Evolutionary conservation across 331 rosid genomes (phyloP), one percentile per base, ranked within the genome.

Genomic region (Saraca asoca): DNA sequence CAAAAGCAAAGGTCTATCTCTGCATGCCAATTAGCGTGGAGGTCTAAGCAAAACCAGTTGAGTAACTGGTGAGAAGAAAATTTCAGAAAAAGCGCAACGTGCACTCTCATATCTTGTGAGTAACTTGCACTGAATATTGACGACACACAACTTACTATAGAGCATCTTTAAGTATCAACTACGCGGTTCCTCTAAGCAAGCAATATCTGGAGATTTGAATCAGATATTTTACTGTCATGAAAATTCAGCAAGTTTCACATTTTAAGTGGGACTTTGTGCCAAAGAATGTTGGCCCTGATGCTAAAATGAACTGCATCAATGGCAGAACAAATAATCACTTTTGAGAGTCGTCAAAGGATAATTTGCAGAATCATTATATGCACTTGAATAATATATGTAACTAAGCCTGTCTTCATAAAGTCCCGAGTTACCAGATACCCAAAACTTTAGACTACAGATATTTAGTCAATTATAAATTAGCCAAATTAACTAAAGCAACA

Each of bases 351-450:
- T n/a, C 2, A n/a, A 19, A 0, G 5, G 17, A 42, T 12, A 34
- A 29, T 42, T 12, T 17, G 12, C 16, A 61, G 19, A 61, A 42
- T 41, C 51, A 34, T 13, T 19, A 52, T 51, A 37, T 37, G 7
- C 0, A 5, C 14, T 33, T 6, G 37, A 11, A 61, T 12, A 35
- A 29, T 5, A n/a, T 37, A 48, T 5, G 14, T 37, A 48, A 8
- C 31, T 24, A 24, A 24, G 31, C 31, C 31, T 24, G 31, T 3
- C 31, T 24, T 24, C 31, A n/a, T n/a, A 24, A 24, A 24, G 31
- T 24, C 31, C 31, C 38, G 14, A 51, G 19, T 48, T 51, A 65
- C 12, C 50, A 51, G 2, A 65, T 4, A 51, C 59, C 49, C 58
- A 51, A 44, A 5, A 17, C 51, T 24, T 24, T 24, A 24, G 42